Conservation (phyloP, 2,329 filamentous ascomycete species). For the Colletotrichum filicis region DNA sequence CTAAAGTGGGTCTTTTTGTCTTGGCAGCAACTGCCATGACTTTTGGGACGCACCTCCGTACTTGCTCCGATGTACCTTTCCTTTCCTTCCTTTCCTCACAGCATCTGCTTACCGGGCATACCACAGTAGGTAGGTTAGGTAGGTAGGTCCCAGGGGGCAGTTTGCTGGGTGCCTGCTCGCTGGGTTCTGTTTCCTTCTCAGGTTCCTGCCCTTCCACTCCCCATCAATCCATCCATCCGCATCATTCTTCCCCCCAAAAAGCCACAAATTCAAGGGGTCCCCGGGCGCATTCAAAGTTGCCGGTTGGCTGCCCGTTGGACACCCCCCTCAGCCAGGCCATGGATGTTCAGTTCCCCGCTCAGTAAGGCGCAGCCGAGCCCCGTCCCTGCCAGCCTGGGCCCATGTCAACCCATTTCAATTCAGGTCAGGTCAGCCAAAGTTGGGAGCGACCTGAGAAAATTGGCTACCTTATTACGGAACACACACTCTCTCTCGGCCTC, state of each 20-base stretch:
- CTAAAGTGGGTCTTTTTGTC: too few species aligned
- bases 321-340: neutral
- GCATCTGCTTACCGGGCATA: too few species aligned
- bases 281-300: slow-evolving; percentile 10
- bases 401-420: slow-evolving; percentile 19
- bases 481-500: neutral
- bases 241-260: neutral
- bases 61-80: neutral
- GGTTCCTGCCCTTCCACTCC: neutral
- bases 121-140: too few species aligned
- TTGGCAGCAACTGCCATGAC: too few species aligned
- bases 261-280: slow-evolving; percentile 7
- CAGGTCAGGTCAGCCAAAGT: slow-evolving; percentile 16
- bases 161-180: slow-evolving; percentile 14
- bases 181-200: slow-evolving; percentile 2
- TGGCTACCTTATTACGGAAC: neutral
- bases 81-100: too few species aligned
- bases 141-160: neutral
- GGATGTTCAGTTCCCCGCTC: slow-evolving; percentile 20
- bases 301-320: slow-evolving; percentile 23
- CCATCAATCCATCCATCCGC: slow-evolving; percentile 1
- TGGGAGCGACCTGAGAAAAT: neutral
- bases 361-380: slow-evolving; percentile 31
- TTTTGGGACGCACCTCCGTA: too few species aligned
- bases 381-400: slow-evolving; percentile 13